Evolutionary conservation across 192 early-diverging fungal genomes (phyloP), one percentile per base, ranked within the genome.

Genomic region (Diversispora eburnea): DNA sequence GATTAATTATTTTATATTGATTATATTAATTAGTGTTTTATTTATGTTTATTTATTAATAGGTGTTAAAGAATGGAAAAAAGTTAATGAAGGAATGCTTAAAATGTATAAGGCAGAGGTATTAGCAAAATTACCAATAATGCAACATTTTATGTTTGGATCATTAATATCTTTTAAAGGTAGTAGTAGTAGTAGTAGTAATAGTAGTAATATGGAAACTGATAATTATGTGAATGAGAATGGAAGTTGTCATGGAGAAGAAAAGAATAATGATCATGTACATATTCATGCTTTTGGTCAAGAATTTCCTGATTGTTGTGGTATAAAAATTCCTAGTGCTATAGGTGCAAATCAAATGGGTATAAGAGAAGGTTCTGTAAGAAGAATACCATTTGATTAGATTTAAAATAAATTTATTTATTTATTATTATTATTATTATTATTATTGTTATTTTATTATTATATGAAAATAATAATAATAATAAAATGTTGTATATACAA

Each of bases 121-220:
- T 84, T 94, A 65, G 87, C 88, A 22, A 99, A 99, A 78, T 82
- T 99, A 41, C 97, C 97, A 3, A 96, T 99, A 61, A 97, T 98
- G 96, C 97, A 99, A 81, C 97, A 99, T 75, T 98, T 96, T 78
- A 83, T 96, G 76, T 99, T 99, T 88, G 97, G 96, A 20, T 86
- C 87, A 3, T 72, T 96, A 33, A 74, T 98, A 33, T 77, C 82
- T 33, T 98, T 98, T 77, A 84, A 88, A 69, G 87, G 87, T 5
- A 78, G 78, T 51, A 70, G 75, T 81, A 66, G 76, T 77, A 46
- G n/a, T n/a, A n/a, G n/a, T n/a, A n/a, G n/a, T n/a, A n/a, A n/a
- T n/a, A n/a, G n/a, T n/a, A 70, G 75, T 81, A 66, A 77, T 77
- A 46, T 33, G 25, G 25, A 33, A 33, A 33, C 25, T 33, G 25